Base-by-base conservation (phyloP, 2,329 filamentous ascomycete genomes). In the Tolypocladium sp. region DNA sequence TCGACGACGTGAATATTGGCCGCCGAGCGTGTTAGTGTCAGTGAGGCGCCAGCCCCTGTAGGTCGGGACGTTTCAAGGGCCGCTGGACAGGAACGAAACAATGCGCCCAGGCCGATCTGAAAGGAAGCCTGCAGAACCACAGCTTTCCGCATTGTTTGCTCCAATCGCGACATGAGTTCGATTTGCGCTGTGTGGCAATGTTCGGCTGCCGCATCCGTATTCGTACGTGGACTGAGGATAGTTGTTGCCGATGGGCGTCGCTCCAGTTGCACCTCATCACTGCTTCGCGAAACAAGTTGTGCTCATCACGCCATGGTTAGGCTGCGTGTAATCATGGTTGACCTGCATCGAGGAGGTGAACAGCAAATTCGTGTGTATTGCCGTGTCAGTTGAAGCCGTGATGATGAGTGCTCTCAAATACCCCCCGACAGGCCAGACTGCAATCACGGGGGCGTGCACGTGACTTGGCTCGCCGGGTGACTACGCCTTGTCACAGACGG, bases 361-460 rank as follows among this genome's bases (percentile, higher is more conserved):
- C 5, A 3, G 30, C 10, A n/a, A 2, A 5, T 35, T 22, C 20
- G 10, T 30, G 20, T 53, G 30, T 40, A 8, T 13, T 40, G 38
- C 22, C 17, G 27, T 51, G 46, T 7, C 6, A 17, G 46, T 51
- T 8, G 25, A 30, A 51, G 13, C 22, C 44, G 2, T 13, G 5
- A n/a, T n/a, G n/a, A n/a, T n/a, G n/a, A n/a, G n/a, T n/a, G n/a
- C n/a, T n/a, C n/a, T n/a, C n/a, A n/a, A n/a, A n/a, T n/a, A n/a
- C n/a, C n/a, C n/a, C n/a, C n/a, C n/a, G n/a, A n/a, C n/a, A n/a
- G n/a, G 13, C 42, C 53, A 55, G 33, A 44, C 44, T 35, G 53
- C 57, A 57, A 49, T 58, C 60, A 57, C 42, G 57, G 49, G 55
- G 6, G 37, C 25, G n/a, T 40, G 38, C 56, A 56, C 54, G 53